phyloP scores from a whole-genome alignment of 768 basidiomycete species.

The Suillus hirtellus region DNA sequence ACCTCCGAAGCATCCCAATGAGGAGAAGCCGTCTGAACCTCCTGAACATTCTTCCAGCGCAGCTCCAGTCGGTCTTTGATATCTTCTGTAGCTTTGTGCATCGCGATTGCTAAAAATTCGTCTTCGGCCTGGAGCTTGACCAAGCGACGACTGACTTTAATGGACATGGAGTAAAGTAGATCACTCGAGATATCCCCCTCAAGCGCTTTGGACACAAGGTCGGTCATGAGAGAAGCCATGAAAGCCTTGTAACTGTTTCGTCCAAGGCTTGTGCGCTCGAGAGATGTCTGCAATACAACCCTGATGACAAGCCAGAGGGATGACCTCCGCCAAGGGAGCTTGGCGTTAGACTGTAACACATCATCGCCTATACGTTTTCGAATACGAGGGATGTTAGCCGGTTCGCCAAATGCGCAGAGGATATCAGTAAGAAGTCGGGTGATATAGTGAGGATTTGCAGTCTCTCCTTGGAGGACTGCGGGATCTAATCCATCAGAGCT shows the following conservation, averaged over 20 bases:
- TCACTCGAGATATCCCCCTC: constrained; percentile 22
- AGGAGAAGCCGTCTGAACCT: constrained; percentile 23
- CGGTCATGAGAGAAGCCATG: constrained; percentile 41
- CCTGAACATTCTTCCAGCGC: constrained; percentile 37
- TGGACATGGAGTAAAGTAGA: constrained; percentile 29
- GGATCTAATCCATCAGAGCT: constrained; percentile 31
- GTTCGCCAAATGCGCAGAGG: constrained; percentile 34
- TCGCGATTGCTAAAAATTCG: constrained; percentile 16
- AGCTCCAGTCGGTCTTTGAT: constrained; percentile 24
- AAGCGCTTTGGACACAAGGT: constrained; percentile 25
- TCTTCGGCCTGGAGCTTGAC: constrained; percentile 27
- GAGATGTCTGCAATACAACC: constrained; percentile 34
- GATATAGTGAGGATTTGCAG: constrained; percentile 43
- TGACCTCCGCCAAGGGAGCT: constrained; percentile 37
- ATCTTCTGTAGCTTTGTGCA: constrained; percentile 36
- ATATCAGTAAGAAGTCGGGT: constrained; percentile 47
- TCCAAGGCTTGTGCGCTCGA: constrained; percentile 18
- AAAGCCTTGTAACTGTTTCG: constrained; percentile 45
- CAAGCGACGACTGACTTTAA: constrained; percentile 29
- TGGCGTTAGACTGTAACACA: constrained; percentile 21
- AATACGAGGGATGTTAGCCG: constrained; percentile 24
- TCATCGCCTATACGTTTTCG: constrained; percentile 36
- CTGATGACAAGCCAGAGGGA: constrained; percentile 39
- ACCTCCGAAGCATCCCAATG: constrained; percentile 27
- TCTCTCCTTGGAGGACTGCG: constrained; percentile 26